Conservation (phyloP, 2,329 filamentous ascomycete genomes). For the Scleromitrula shiraiana region DNA sequence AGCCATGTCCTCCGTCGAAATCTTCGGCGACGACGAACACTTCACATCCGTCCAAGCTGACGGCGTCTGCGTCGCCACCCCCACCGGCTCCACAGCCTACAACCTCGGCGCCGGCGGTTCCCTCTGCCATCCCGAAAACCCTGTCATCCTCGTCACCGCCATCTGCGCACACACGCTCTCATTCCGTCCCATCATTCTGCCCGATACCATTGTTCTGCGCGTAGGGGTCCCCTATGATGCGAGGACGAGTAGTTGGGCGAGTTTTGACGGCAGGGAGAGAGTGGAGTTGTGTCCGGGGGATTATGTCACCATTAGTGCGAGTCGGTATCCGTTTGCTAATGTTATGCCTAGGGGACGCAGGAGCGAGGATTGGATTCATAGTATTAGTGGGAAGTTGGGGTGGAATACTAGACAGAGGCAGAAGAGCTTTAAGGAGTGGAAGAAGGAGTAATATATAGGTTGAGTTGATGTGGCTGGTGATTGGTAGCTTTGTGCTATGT, state of each 20-base stretch:
- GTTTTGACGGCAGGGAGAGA: constrained; percentile 89
- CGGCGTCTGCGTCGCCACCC: constrained; percentile 87
- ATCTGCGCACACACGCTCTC: constrained; percentile 93
- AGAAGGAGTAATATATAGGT: no score
- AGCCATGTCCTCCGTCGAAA: constrained; percentile 87
- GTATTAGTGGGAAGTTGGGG: constrained; percentile 68
- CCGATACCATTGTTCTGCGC: constrained; percentile 89
- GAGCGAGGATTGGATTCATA: constrained; percentile 76
- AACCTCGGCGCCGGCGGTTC: constrained; percentile 94
- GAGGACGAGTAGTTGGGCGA: constrained; percentile 87
- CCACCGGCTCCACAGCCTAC: constrained; percentile 91
- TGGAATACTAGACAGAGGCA: constrained; percentile 78
- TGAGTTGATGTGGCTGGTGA: no score
- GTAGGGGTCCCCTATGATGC: constrained; percentile 93
- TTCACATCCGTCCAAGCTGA: constrained; percentile 92
- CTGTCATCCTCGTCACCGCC: constrained; percentile 86
- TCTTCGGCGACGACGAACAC: constrained; percentile 88
- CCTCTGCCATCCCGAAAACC: constrained; percentile 91
- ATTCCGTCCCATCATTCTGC: constrained; percentile 92
- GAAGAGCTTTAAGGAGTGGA: constrained; percentile 47
- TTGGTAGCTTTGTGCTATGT: no score
- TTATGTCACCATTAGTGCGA: constrained; percentile 78
- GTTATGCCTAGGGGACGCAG: constrained; percentile 62
- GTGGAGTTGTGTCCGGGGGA: constrained; percentile 71
- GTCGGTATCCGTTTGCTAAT: constrained; percentile 70